These are phyloP conservation scores for Populus hybrid DNA, from an alignment of 441 rosid species.

Conservation along the genomic window DNA sequence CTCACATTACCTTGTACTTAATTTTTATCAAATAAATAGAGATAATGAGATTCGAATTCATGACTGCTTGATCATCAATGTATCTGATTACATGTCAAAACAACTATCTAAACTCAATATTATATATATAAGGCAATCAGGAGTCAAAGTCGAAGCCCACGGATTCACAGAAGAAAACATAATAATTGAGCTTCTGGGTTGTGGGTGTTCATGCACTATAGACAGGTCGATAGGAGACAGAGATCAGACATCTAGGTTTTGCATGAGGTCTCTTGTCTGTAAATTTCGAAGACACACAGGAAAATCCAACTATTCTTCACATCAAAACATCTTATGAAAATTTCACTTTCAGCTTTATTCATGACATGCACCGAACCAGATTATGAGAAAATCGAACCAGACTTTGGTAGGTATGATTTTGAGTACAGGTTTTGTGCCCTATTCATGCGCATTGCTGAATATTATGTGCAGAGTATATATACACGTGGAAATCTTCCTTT, in stretches of 20 bases:
- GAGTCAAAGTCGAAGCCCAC: conserved; percentile 31
- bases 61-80: no score
- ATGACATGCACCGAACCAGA: not conserved
- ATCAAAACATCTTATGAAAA: not conserved
- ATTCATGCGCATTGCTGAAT: no score
- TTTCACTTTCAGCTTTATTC: not conserved
- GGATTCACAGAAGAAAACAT: conserved; percentile 28
- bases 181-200: conserved; percentile 7
- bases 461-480: no score
- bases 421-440: no score
- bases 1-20: no score
- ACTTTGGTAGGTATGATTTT: no score
- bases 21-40: no score
- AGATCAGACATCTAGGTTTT: conserved; percentile 24
- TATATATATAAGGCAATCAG: no score
- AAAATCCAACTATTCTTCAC: conserved; percentile 4
- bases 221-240: conserved; percentile 19
- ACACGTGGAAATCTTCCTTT: no score
- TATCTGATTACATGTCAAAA: no score
- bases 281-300: not conserved
- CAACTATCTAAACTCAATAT: no score
- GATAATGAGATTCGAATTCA: no score
- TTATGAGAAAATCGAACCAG: not conserved
- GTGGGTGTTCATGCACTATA: conserved; percentile 17
- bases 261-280: conserved; percentile 14